Percentiles rank a stretch among this genome's conserved stretches.
These are phyloP conservation scores for Exophiala bonariae DNA, from an alignment of 2,329 filamentous ascomycete species.

Conservation along the genomic window DNA sequence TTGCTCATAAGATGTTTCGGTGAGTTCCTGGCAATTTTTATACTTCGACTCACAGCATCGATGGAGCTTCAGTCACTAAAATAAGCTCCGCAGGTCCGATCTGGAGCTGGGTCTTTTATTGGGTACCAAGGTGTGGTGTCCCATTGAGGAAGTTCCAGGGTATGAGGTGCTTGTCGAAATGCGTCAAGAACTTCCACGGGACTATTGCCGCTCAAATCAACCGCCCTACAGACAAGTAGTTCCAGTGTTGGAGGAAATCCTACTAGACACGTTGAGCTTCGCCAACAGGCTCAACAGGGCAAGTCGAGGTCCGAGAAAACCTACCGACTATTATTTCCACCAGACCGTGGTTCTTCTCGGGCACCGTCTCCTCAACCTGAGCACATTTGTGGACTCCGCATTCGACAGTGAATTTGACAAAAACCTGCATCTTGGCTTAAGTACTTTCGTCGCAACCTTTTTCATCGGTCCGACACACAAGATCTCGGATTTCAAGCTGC, in stretches of 20 bases:
- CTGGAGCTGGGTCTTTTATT: neutral
- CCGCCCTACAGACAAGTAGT: neutral
- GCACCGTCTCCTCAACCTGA: neutral
- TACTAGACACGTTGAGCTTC: neutral
- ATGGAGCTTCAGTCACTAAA: neutral
- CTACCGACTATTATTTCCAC: neutral
- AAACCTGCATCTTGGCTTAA: neutral
- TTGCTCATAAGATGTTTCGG: slow-evolving; percentile 1
- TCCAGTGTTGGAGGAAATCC: neutral
- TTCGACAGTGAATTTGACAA: neutral
- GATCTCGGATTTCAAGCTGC: neutral
- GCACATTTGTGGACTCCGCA: neutral
- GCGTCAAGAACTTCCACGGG: too few relatives aligned
- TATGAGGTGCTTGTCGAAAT: neutral
- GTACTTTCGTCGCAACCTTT: neutral
- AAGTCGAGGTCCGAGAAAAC: neutral
- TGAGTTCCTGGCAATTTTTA: too few relatives aligned
- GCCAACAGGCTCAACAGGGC: neutral
- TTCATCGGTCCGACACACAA: neutral
- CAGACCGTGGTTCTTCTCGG: neutral
- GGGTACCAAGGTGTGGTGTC: neutral
- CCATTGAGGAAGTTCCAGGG: neutral
- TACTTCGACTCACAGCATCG: too few relatives aligned
- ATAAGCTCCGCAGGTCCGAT: neutral
- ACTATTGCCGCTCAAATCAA: too few relatives aligned